Conservation (phyloP, 139 green algal genomes). For the Chlorella sorokiniana region DNA sequence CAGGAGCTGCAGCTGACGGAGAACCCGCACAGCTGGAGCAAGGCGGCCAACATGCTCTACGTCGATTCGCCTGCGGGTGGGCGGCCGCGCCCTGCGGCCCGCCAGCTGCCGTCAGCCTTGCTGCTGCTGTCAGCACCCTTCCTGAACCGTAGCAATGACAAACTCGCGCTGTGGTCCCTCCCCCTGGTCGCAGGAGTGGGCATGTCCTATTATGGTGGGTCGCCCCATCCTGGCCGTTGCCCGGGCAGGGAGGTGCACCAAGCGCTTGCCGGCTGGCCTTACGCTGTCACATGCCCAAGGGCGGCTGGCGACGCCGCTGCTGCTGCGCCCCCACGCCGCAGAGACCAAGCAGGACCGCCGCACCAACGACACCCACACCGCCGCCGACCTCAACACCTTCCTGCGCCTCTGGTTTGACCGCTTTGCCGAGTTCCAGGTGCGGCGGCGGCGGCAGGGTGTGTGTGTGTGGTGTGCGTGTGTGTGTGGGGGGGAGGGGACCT, state of each 20-base stretch:
- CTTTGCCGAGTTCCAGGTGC: slow-evolving; percentile 49
- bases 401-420: slow-evolving; percentile 58
- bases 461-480: no score
- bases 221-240: no score
- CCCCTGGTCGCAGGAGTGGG: no score
- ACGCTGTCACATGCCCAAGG: background rate
- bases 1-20: slow-evolving; percentile 42
- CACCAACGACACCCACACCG: slow-evolving; percentile 59
- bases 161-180: no score
- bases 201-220: slow-evolving; percentile 50
- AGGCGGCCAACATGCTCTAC: slow-evolving; percentile 65
- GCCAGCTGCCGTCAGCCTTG: no score
- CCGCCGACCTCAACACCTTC: slow-evolving; percentile 65
- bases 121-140: no score
- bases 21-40: slow-evolving; percentile 80
- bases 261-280: background rate
- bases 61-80: slow-evolving; percentile 68
- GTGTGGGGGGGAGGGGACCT: no score
- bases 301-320: background rate
- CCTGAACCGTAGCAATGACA: no score
- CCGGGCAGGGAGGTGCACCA: background rate
- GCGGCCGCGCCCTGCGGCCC: slow-evolving; percentile 1
- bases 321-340: background rate
- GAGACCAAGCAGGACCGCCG: slow-evolving; percentile 33
- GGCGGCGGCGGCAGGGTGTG: no score